phyloP scores from a whole-genome alignment of 495 filamentous ascomycete species.

The Wilcoxina mikolae region DNA sequence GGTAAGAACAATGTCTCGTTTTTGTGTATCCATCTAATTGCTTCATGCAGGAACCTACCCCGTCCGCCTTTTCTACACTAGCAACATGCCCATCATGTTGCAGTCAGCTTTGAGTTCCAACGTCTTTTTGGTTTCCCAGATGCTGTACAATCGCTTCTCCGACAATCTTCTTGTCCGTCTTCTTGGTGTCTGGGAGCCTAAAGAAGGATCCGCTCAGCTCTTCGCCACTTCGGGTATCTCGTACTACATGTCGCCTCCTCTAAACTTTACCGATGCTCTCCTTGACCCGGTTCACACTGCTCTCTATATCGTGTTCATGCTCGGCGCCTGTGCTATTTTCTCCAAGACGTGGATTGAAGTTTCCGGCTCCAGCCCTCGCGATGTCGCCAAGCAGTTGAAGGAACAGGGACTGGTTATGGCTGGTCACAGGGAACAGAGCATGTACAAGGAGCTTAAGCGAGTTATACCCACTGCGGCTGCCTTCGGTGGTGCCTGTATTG shows the following conservation, averaged over 20 bases:
- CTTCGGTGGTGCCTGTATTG: conserved; percentile 98
- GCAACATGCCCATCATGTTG: conserved; percentile 99
- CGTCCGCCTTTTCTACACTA: conserved; percentile 72
- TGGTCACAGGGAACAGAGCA: conserved; percentile 97
- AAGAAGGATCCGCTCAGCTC: conserved; percentile 90
- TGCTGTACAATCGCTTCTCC: conserved; percentile 95
- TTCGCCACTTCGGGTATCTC: conserved; percentile 81
- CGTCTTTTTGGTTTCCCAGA: conserved; percentile 96
- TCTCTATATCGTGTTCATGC: conserved; percentile 93
- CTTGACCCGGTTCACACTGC: conserved; percentile 93
- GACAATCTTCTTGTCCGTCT: conserved; percentile 96
- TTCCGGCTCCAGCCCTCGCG: conserved; percentile 88
- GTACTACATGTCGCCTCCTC: conserved; percentile 98
- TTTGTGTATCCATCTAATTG: no score
- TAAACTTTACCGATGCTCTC: conserved; percentile 93
- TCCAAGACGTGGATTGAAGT: conserved; percentile 99
- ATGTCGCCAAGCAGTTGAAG: conserved; percentile 99
- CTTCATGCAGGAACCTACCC: conserved; percentile 63
- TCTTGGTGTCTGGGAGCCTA: conserved; percentile 95
- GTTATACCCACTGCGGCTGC: conserved; percentile 97
- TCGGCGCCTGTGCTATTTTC: conserved; percentile 92
- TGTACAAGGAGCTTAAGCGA: conserved; percentile 99
- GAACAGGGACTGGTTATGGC: conserved; percentile 99
- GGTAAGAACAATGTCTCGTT: no score
- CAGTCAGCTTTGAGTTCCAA: conserved; percentile 97